These are phyloP conservation scores for Sporothrix schenckii DNA, from an alignment of 2,329 filamentous ascomycete species.

Conservation along the genomic window DNA sequence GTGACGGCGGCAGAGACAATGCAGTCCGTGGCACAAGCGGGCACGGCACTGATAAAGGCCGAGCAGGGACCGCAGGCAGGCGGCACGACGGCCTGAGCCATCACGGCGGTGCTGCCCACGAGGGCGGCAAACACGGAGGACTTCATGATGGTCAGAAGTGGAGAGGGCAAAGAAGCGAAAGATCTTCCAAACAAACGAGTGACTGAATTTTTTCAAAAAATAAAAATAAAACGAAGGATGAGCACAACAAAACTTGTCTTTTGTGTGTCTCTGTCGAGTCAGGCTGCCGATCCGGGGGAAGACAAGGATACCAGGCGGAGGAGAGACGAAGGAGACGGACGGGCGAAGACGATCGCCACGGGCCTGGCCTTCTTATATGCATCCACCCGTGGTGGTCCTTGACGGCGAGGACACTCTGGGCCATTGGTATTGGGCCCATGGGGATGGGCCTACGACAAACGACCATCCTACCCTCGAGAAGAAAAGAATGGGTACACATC, in stretches of 20 bases:
- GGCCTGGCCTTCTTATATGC: conserved; percentile 20
- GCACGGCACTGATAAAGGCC: conserved; percentile 3
- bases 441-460: conserved; percentile 12
- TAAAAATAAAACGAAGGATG: conserved; percentile 7
- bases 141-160: neutral
- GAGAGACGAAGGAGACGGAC: neutral
- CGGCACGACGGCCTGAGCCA: conserved; percentile 14
- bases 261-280: conserved; percentile 14
- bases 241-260: conserved; percentile 10
- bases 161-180: neutral
- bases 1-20: conserved; percentile 17
- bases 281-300: conserved; percentile 18
- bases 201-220: neutral
- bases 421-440: neutral
- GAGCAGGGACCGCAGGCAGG: conserved; percentile 12
- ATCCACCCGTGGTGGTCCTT: neutral
- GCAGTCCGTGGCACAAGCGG: conserved; percentile 10
- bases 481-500: neutral
- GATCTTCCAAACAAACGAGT: conserved; percentile 11
- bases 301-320: conserved; percentile 8
- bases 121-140: conserved; percentile 6
- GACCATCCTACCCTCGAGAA: neutral
- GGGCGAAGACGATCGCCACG: conserved; percentile 1
- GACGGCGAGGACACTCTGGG: neutral
- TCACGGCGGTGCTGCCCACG: conserved; percentile 3